Evolutionary conservation across 1,284 basidiomycete species (phyloP).

Genomic region (Ustilago bromivora): DNA sequence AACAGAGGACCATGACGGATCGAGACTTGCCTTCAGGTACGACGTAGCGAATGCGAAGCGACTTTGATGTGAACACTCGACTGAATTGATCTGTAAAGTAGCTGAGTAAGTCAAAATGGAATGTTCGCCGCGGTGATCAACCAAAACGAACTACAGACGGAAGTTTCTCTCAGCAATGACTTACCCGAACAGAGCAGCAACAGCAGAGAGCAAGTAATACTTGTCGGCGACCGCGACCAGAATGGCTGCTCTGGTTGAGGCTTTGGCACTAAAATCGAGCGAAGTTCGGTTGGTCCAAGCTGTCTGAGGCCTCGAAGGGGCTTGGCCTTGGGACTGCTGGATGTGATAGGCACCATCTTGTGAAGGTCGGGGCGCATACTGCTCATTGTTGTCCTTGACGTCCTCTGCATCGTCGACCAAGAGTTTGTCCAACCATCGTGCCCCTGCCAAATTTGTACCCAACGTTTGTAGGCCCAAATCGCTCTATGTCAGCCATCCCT

Average conservation of each 20-base stretch:
- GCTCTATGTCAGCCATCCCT: background rate
- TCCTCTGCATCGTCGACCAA: constrained; percentile 79
- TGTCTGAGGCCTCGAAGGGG: constrained; percentile 78
- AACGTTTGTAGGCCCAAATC: background rate
- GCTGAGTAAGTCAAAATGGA: constrained; percentile 73
- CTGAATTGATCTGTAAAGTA: constrained; percentile 76
- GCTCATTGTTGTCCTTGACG: background rate
- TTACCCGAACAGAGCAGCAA: constrained; percentile 84
- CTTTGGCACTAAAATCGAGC: constrained; percentile 32
- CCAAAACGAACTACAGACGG: background rate
- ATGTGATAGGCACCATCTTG: background rate
- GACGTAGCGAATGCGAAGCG: constrained; percentile 82
- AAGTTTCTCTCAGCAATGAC: background rate
- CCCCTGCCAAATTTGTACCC: constrained; percentile 72
- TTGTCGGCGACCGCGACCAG: constrained; percentile 71
- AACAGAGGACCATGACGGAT: background rate
- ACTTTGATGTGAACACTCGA: constrained; percentile 77
- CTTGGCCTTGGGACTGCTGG: constrained; percentile 13
- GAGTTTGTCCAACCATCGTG: constrained; percentile 81
- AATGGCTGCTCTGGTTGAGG: constrained; percentile 41
- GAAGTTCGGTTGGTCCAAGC: constrained; percentile 15
- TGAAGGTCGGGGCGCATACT: background rate
- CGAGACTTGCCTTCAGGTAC: constrained; percentile 74
- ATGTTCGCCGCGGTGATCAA: background rate
- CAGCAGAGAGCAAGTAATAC: constrained; percentile 87